Conservation (phyloP, 2,329 filamentous ascomycete genomes). For the Xylariomycetidae sp. region DNA sequence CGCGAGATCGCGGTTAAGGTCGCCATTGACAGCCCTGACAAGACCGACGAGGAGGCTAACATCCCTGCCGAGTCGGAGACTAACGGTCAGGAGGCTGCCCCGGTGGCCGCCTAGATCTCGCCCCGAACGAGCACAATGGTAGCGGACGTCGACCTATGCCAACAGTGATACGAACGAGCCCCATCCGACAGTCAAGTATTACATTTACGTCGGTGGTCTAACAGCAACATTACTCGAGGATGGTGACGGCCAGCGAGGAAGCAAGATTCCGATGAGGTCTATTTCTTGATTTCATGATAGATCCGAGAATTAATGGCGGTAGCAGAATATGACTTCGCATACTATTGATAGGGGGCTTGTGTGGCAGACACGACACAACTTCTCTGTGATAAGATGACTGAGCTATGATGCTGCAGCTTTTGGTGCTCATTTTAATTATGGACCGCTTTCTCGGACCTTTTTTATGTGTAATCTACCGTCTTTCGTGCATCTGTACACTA, state of each 20-base stretch:
- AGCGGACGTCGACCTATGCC: too few species aligned
- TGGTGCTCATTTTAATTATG: conserved; percentile 13
- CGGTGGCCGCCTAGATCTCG: conserved; percentile 31
- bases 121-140: too few species aligned
- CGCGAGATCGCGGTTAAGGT: conserved; percentile 99
- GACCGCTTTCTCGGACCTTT: conserved; percentile 23
- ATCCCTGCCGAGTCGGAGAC: conserved; percentile 40
- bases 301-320: conserved; percentile 21
- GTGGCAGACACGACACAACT: too few species aligned
- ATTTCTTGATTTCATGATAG: conserved; percentile 25
- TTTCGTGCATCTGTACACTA: conserved; percentile 29
- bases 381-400: too few species aligned
- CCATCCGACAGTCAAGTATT: too few species aligned
- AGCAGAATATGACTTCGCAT: conserved; percentile 23
- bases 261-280: too few species aligned
- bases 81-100: conserved; percentile 36
- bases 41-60: conserved; percentile 81
- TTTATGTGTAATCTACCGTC: conserved; percentile 25
- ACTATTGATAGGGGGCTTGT: too few species aligned
- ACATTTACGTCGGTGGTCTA: too few species aligned
- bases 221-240: too few species aligned
- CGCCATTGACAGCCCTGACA: conserved; percentile 98
- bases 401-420: conserved; percentile 18
- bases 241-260: too few species aligned
- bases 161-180: too few species aligned